phyloP scores from a whole-genome alignment of 129 eudicot genomes.

The Lactuca saligna region DNA sequence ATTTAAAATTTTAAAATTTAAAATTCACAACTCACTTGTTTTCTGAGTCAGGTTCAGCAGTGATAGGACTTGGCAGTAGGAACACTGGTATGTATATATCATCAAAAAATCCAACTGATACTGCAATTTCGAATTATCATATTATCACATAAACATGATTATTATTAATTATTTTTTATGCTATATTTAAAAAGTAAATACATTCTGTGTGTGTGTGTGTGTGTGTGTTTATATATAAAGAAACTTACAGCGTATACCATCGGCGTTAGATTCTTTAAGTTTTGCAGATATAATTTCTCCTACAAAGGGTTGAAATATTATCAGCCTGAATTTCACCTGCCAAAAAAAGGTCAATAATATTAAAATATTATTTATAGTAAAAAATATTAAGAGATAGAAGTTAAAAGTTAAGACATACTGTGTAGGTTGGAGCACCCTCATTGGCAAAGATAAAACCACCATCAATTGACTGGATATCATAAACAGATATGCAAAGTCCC shows the following conservation, averaged over 20 bases:
- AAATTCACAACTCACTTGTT: constrained; percentile 49
- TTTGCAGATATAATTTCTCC: constrained; percentile 83
- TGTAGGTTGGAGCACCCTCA: constrained; percentile 86
- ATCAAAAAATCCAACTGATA: constrained; percentile 91
- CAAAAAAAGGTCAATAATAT: not conserved
- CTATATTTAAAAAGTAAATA: no score
- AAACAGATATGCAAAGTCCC: constrained; percentile 75
- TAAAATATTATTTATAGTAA: not conserved
- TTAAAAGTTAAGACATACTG: constrained; percentile 38
- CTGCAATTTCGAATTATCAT: constrained; percentile 36
- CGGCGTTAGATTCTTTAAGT: constrained; percentile 54
- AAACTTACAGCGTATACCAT: constrained; percentile 72
- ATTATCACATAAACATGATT: no score
- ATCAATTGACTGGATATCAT: constrained; percentile 67
- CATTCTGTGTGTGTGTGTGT: no score
- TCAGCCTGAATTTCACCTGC: constrained; percentile 83
- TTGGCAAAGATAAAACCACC: constrained; percentile 73
- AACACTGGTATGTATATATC: constrained; percentile 81
- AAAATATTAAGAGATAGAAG: not conserved
- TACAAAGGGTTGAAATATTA: constrained; percentile 76
- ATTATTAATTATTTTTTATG: no score
- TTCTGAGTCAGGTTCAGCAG: constrained; percentile 47
- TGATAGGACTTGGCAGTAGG: constrained; percentile 57
- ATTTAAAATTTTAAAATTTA: not conserved
- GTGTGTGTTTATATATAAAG: not conserved